Evolutionary conservation across 169 alveolate species (phyloP).

Genomic region (Theileria equi): DNA sequence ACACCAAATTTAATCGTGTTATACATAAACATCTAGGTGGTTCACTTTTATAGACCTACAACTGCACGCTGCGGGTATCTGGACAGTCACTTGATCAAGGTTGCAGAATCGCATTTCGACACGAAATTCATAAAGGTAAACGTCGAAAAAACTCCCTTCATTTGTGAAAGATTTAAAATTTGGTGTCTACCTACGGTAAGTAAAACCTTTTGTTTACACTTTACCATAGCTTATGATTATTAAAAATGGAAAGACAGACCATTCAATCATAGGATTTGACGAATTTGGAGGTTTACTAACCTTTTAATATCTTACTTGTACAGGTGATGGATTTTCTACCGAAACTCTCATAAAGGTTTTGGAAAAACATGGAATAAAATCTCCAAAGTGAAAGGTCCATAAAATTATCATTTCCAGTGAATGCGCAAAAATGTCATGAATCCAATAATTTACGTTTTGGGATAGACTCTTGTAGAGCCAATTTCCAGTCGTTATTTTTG

Average conservation of each 20-base stretch:
- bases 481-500: conserved; percentile 40
- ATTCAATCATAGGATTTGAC: conserved; percentile 73
- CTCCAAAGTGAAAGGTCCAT: background rate
- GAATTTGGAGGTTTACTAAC: conserved; percentile 71
- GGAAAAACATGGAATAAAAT: conserved; percentile 35
- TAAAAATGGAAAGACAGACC: conserved; percentile 71
- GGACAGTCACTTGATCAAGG: conserved; percentile 61
- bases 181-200: conserved; percentile 80
- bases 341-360: conserved; percentile 38
- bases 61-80: conserved; percentile 73
- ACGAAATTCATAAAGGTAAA: conserved; percentile 71
- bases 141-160: conserved; percentile 74
- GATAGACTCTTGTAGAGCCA: conserved; percentile 48
- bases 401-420: background rate
- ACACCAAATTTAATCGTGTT: background rate
- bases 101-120: conserved; percentile 61
- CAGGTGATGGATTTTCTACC: conserved; percentile 58
- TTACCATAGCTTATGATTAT: conserved; percentile 58
- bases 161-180: conserved; percentile 73
- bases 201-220: background rate
- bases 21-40: conserved; percentile 41
- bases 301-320: background rate
- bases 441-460: conserved; percentile 53
- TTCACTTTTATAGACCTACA: conserved; percentile 75
- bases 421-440: too few species aligned